Evolutionary conservation across 805 yeast species (phyloP).

Genomic region (Yamadazyma scolyti): DNA sequence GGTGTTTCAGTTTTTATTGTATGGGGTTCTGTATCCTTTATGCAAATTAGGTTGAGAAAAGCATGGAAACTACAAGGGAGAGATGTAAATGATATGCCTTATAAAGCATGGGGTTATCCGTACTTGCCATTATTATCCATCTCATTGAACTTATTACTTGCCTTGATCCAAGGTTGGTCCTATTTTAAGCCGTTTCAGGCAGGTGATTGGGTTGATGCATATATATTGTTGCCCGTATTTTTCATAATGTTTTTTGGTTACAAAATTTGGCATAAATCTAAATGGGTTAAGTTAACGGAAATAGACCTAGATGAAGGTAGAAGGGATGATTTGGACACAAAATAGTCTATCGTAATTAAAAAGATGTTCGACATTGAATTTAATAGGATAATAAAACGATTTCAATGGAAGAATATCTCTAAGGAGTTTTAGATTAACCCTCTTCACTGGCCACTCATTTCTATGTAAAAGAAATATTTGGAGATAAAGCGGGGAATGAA

Average conservation of each 20-base stretch:
- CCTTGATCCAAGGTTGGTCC: constrained; percentile 65
- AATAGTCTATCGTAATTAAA: too few species aligned
- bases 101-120: constrained; percentile 46
- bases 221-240: constrained; percentile 59
- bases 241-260: constrained; percentile 37
- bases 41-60: constrained; percentile 54
- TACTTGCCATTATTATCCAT: constrained; percentile 47
- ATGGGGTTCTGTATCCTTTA: constrained; percentile 58
- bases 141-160: constrained; percentile 47
- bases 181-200: constrained; percentile 55
- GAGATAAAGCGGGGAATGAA: too few species aligned
- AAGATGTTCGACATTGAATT: too few species aligned
- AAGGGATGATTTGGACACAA: constrained; percentile 38
- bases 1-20: constrained; percentile 68
- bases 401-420: too few species aligned
- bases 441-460: too few species aligned
- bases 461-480: too few species aligned
- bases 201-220: constrained; percentile 49
- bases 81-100: constrained; percentile 29
- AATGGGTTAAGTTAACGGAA: constrained; percentile 38
- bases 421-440: too few species aligned
- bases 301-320: constrained; percentile 53
- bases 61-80: constrained; percentile 39
- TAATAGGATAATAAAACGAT: too few species aligned
- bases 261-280: constrained; percentile 35